Conservation (phyloP, 176 grass and related monocot species). For the Neostapfia colusana region DNA sequence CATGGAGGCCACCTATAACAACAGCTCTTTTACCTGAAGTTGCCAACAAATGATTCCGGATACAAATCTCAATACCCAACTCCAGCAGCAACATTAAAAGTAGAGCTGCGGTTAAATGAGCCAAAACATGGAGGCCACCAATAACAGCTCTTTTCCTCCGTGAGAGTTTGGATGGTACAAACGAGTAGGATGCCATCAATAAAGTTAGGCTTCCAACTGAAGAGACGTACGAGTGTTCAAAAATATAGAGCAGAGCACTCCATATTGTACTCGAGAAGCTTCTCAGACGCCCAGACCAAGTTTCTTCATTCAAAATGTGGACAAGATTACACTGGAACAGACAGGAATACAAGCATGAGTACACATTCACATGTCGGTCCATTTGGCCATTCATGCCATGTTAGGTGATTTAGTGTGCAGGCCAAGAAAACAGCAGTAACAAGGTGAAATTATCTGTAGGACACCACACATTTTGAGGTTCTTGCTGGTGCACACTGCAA, state of each 20-base stretch:
- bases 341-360: slow-evolving; percentile 33
- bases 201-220: slow-evolving; percentile 66
- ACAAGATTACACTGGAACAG: slow-evolving; percentile 82
- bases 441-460: too few species aligned
- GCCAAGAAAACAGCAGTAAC: neutral
- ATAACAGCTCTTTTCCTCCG: slow-evolving; percentile 73
- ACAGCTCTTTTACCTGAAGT: too few species aligned
- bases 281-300: slow-evolving; percentile 62
- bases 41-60: slow-evolving; percentile 84
- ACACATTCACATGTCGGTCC: slow-evolving; percentile 15
- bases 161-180: slow-evolving; percentile 91
- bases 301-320: slow-evolving; percentile 77
- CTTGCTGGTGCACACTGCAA: too few species aligned
- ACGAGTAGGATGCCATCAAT: slow-evolving; percentile 68
- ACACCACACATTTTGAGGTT: too few species aligned
- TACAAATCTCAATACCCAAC: slow-evolving; percentile 93
- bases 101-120: slow-evolving; percentile 81
- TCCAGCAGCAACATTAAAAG: slow-evolving; percentile 95
- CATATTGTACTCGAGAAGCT: slow-evolving; percentile 79
- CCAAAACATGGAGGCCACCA: slow-evolving; percentile 77
- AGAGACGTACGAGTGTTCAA: slow-evolving; percentile 91
- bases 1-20: too few species aligned
- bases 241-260: slow-evolving; percentile 76
- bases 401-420: neutral
- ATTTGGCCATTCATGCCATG: slow-evolving; percentile 16